A percentile compares a stretch with the other conserved stretches of the same genome.
phyloP scores from a whole-genome alignment of 2,329 filamentous ascomycete species.

The Calonectria pteridis region DNA sequence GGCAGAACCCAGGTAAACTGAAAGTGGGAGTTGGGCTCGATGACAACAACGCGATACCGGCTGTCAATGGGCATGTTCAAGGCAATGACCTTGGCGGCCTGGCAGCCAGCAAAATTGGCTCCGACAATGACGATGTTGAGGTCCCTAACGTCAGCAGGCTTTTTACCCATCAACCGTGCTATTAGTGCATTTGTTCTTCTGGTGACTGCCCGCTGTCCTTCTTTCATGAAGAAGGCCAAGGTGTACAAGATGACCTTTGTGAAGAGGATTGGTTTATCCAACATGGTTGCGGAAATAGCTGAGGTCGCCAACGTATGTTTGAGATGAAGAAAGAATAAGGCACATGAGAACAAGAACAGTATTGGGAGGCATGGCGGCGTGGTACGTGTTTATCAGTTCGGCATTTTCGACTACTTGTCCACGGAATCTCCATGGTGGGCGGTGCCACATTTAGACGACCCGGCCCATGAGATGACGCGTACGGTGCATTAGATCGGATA shows the following conservation, averaged over 20 bases:
- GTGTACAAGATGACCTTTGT: conserved; percentile 45
- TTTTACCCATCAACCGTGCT: conserved; percentile 14
- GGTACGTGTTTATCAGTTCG: neutral
- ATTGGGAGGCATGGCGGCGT: neutral
- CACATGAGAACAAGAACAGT: no score
- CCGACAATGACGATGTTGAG: conserved; percentile 68
- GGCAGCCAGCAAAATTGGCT: conserved; percentile 69
- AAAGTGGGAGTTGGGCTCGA: conserved; percentile 72
- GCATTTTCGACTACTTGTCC: neutral
- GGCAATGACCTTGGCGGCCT: conserved; percentile 62
- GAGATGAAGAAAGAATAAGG: no score
- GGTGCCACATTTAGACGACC: neutral
- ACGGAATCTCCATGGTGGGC: neutral
- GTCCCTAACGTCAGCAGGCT: conserved; percentile 39
- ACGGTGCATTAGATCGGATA: neutral
- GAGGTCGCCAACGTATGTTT: neutral
- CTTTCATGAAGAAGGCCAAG: conserved; percentile 38
- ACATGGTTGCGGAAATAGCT: conserved; percentile 31
- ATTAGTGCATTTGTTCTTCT: conserved; percentile 29
- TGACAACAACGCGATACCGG: conserved; percentile 63
- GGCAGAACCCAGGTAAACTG: conserved; percentile 72
- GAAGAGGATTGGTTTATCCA: conserved; percentile 48
- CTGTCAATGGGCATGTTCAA: conserved; percentile 60
- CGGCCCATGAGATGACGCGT: neutral
- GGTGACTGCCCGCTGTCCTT: conserved; percentile 34